Percentiles rank a stretch among this genome's conserved stretches.
Evolutionary conservation across 495 filamentous ascomycete genomes (phyloP).

Genomic region (Penicillium malachiteum): DNA sequence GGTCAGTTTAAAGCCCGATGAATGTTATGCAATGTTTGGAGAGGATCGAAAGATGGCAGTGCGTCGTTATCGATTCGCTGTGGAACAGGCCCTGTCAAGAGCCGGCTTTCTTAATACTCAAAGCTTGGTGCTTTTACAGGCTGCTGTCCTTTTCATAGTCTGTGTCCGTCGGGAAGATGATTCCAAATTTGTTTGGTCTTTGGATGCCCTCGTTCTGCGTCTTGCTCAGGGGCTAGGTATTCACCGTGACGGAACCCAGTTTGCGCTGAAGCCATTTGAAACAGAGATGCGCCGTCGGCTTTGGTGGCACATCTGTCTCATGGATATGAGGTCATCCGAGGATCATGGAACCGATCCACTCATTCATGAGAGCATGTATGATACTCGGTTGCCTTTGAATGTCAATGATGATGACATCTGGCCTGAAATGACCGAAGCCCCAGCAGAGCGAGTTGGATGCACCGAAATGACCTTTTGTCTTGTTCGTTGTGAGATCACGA

Average conservation of each 20-base stretch:
- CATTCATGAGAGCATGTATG: constrained; percentile 66
- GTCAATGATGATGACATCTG: constrained; percentile 77
- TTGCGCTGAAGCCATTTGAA: constrained; percentile 72
- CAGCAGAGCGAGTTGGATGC: constrained; percentile 55
- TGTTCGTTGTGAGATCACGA: constrained; percentile 62
- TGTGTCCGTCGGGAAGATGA: constrained; percentile 66
- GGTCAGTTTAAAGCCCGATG: constrained; percentile 57
- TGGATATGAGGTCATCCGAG: constrained; percentile 77
- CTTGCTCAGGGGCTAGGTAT: constrained; percentile 78
- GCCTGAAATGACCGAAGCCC: constrained; percentile 61
- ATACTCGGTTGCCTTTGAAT: constrained; percentile 73
- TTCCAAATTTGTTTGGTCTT: constrained; percentile 64
- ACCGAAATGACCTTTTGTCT: constrained; percentile 83
- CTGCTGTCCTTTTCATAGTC: constrained; percentile 70
- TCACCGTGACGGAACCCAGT: constrained; percentile 75
- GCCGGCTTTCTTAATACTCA: constrained; percentile 74
- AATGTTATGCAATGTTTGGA: constrained; percentile 37
- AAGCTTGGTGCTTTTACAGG: constrained; percentile 74
- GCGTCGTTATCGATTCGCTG: constrained; percentile 70
- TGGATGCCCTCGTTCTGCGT: constrained; percentile 71
- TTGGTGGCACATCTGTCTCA: constrained; percentile 78
- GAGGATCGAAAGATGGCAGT: constrained; percentile 47
- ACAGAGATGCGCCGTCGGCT: constrained; percentile 80
- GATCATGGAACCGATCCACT: constrained; percentile 81
- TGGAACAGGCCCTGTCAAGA: constrained; percentile 74